These are phyloP conservation scores for Colletotrichum lini DNA, from an alignment of 2,329 filamentous ascomycete species.

Conservation along the genomic window DNA sequence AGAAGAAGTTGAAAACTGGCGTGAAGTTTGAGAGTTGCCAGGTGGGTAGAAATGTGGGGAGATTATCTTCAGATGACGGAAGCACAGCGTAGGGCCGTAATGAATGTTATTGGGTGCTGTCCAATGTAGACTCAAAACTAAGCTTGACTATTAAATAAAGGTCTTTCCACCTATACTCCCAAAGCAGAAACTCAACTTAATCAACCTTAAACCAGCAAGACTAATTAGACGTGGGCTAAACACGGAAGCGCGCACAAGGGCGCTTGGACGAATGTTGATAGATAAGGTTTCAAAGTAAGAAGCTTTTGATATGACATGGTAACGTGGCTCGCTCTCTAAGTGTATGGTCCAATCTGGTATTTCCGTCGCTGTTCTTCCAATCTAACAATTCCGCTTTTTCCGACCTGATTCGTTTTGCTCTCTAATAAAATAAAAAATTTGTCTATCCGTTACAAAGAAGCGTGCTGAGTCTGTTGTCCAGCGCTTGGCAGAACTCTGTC, in stretches of 20 bases:
- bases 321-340: neutral
- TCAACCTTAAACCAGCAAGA: neutral
- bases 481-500: neutral
- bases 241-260: too few species aligned
- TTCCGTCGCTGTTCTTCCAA: neutral
- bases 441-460: neutral
- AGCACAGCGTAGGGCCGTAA: neutral
- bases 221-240: neutral
- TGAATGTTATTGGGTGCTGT: neutral
- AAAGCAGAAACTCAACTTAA: neutral
- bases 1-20: neutral
- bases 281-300: neutral
- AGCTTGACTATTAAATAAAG: neutral
- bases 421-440: neutral
- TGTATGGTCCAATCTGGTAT: constrained; percentile 13
- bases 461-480: neutral
- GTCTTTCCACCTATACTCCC: neutral
- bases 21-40: neutral
- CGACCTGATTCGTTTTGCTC: neutral
- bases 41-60: constrained; percentile 21
- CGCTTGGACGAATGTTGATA: too few species aligned
- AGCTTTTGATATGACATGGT: neutral
- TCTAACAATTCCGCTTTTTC: neutral
- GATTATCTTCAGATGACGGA: constrained; percentile 1
- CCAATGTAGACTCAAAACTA: neutral